These are phyloP conservation scores for Phytopythium helicoides DNA, from an alignment of 352 stramenopile genomes.

Conservation along the genomic window DNA sequence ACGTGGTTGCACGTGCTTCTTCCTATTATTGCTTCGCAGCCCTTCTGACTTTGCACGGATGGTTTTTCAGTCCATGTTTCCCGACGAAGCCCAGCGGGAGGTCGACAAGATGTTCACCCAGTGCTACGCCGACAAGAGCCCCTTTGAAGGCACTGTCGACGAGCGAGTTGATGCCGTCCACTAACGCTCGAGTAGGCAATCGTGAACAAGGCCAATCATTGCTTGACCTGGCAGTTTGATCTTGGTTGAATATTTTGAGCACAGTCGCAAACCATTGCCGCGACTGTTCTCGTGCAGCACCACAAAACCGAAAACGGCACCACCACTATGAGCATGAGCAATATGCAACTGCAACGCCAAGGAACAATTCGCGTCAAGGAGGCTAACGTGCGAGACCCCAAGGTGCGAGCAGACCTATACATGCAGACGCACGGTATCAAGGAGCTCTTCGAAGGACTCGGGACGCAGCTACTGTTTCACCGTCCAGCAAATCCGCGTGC, in stretches of 20 bases:
- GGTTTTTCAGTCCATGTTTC: constrained; percentile 70
- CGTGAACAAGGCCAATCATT: no score
- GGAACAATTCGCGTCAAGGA: constrained; percentile 6
- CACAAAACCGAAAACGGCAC: background rate
- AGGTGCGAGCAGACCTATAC: constrained; percentile 60
- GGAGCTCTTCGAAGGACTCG: constrained; percentile 61
- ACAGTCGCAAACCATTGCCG: background rate
- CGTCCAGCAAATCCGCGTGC: constrained; percentile 53
- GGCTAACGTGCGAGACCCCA: constrained; percentile 59
- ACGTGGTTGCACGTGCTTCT: constrained; percentile 8
- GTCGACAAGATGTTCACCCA: constrained; percentile 80
- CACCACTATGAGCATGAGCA: background rate
- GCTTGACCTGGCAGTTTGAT: no score
- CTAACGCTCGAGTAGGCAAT: constrained; percentile 1
- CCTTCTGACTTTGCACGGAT: constrained; percentile 2
- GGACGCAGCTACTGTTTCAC: constrained; percentile 64
- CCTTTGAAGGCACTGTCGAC: constrained; percentile 30
- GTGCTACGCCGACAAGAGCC: constrained; percentile 72
- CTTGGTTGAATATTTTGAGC: background rate
- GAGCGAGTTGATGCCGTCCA: background rate
- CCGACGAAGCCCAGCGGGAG: constrained; percentile 48
- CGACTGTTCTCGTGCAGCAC: background rate
- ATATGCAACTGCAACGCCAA: background rate
- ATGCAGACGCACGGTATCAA: constrained; percentile 65
- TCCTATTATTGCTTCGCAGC: background rate